Conservation (phyloP, 345 rosid genomes). For the Xanthoceras sorbifolium region DNA sequence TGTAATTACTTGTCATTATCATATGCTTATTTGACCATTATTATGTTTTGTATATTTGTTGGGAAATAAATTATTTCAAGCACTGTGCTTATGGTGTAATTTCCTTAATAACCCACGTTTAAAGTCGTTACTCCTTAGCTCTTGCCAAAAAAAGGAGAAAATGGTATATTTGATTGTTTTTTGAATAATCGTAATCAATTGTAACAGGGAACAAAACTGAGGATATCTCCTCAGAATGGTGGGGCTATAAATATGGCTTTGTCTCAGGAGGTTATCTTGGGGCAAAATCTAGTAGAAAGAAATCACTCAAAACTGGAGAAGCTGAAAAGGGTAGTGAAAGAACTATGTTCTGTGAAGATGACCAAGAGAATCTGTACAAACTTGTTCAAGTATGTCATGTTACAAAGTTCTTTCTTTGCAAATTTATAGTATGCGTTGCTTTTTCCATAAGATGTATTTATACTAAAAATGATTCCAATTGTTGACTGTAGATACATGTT, state of each 20-base stretch:
- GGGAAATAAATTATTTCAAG: too few species aligned
- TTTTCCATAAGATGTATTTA: neutral
- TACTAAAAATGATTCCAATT: neutral
- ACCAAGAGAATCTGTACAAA: constrained; percentile 97
- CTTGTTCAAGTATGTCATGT: constrained; percentile 70
- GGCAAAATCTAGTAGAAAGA: constrained; percentile 54
- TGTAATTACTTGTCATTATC: neutral
- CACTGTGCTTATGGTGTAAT: too few species aligned
- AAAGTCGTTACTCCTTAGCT: neutral
- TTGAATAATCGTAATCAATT: constrained; percentile 14
- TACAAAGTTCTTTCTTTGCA: constrained; percentile 9
- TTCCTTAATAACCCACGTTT: too few species aligned
- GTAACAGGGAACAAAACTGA: constrained; percentile 49
- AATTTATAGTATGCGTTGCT: neutral
- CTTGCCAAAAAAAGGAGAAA: neutral
- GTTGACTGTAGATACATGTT: neutral
- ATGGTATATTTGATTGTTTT: neutral
- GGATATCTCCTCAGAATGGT: constrained; percentile 73
- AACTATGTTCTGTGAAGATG: constrained; percentile 75
- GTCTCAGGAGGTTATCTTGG: constrained; percentile 96
- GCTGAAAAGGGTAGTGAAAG: constrained; percentile 44
- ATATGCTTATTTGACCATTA: neutral
- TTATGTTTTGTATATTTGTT: neutral
- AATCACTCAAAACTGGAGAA: constrained; percentile 36
- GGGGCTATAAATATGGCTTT: constrained; percentile 87